A percentile compares a stretch with the other conserved stretches of the same genome.
phyloP scores from a whole-genome alignment of 306 rosid species.

The Fragaria vesca region DNA sequence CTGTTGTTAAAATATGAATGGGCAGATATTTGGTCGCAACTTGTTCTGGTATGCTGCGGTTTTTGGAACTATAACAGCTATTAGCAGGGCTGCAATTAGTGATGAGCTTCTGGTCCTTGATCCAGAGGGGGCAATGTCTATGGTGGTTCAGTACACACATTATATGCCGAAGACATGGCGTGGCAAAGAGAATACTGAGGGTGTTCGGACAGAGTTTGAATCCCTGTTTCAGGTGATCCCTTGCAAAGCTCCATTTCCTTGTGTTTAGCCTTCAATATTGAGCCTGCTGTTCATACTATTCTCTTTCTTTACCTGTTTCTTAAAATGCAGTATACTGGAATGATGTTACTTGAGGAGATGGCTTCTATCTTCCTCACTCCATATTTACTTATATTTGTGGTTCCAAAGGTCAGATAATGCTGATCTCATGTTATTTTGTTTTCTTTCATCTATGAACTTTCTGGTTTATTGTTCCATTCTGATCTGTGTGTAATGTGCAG shows the following conservation, averaged over 20 bases:
- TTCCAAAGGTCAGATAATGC: slow-evolving; percentile 65
- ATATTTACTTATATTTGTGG: slow-evolving; percentile 70
- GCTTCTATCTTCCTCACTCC: slow-evolving; percentile 96
- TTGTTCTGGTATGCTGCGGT: slow-evolving; percentile 96
- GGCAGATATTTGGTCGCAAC: slow-evolving; percentile 88
- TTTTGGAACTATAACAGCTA: slow-evolving; percentile 85
- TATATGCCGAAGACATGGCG: slow-evolving; percentile 99
- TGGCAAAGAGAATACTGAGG: slow-evolving; percentile 72
- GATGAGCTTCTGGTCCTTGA: slow-evolving; percentile 77
- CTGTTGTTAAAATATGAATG: slow-evolving; percentile 2
- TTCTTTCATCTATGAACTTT: slow-evolving; percentile 4
- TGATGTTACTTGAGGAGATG: slow-evolving; percentile 99
- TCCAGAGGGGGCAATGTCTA: slow-evolving; percentile 75
- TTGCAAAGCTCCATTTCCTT: neutral
- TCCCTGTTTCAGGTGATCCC: slow-evolving; percentile 79
- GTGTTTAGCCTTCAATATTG: neutral
- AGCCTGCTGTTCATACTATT: slow-evolving; percentile 24
- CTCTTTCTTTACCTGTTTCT: slow-evolving; percentile 6
- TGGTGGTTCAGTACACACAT: slow-evolving; percentile 90
- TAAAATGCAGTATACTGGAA: slow-evolving; percentile 73
- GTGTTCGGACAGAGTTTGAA: slow-evolving; percentile 63
- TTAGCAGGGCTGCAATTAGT: slow-evolving; percentile 65
- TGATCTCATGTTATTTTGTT: slow-evolving; percentile 4
- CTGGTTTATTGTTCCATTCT: slow-evolving; percentile 19
- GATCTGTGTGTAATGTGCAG: slow-evolving; percentile 46